Conservation (phyloP, 306 rosid species). For the Gynostemma pentaphyllum region DNA sequence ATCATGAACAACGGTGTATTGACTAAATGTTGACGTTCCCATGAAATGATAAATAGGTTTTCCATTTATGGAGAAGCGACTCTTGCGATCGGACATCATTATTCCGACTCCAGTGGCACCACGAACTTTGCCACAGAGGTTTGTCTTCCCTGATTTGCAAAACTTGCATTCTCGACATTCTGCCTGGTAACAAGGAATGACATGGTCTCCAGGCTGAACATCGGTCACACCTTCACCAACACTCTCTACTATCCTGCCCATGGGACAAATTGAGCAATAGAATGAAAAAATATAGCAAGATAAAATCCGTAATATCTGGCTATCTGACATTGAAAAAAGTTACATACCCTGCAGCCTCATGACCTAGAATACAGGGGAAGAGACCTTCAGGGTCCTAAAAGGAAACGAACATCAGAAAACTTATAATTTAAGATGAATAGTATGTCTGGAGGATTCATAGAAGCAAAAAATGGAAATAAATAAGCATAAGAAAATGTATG, state of each 20-base stretch:
- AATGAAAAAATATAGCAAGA: not conserved
- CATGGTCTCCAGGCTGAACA: slow-evolving; percentile 87
- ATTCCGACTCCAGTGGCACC: slow-evolving; percentile 85
- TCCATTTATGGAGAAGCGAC: slow-evolving; percentile 78
- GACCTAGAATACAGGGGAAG: slow-evolving; percentile 94
- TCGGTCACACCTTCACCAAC: slow-evolving; percentile 87
- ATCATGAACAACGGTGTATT: slow-evolving; percentile 90
- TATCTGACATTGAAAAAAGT: not conserved
- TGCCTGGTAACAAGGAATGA: slow-evolving; percentile 92
- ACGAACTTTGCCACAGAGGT: slow-evolving; percentile 90
- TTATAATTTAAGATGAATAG: not conserved
- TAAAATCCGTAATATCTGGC: not conserved
- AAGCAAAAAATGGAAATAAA: not conserved
- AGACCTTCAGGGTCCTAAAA: slow-evolving; percentile 93
- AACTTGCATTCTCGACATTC: slow-evolving; percentile 94
- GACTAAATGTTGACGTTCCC: slow-evolving; percentile 98
- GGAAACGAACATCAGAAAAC: slow-evolving; percentile 1
- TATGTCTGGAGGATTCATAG: not conserved
- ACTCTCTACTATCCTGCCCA: slow-evolving; percentile 74
- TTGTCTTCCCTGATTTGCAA: slow-evolving; percentile 94
- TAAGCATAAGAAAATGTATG: too few relatives aligned
- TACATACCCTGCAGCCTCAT: slow-evolving; percentile 62
- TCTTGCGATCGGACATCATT: slow-evolving; percentile 73
- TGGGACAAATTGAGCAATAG: not conserved
- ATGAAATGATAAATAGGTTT: slow-evolving; percentile 81